These are phyloP conservation scores for Cordyceps farinosa DNA, from an alignment of 2,329 filamentous ascomycete genomes.

Conservation along the genomic window DNA sequence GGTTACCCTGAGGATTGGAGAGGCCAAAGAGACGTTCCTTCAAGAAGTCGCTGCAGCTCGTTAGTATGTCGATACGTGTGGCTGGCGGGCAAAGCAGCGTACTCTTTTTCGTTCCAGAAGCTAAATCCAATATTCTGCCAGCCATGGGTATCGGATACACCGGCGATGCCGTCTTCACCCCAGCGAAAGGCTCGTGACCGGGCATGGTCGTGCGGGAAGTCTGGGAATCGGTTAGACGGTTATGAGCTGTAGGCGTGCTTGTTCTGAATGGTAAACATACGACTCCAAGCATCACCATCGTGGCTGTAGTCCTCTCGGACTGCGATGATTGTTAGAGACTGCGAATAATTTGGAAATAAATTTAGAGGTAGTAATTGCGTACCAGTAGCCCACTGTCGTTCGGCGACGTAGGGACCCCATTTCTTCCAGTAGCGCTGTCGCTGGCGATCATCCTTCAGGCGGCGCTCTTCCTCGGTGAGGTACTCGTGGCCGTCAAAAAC, in stretches of 20 bases:
- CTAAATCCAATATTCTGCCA: conserved; percentile 90
- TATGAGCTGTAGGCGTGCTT: conserved; percentile 26
- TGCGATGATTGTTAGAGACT: conserved; percentile 23
- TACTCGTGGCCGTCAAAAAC: conserved; percentile 85
- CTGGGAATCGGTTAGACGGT: conserved; percentile 40
- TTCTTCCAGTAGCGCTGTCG: conserved; percentile 94
- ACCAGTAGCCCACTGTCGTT: conserved; percentile 95
- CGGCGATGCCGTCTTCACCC: conserved; percentile 96
- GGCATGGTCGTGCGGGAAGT: conserved; percentile 92
- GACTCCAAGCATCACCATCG: conserved; percentile 92
- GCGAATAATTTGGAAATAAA: background rate
- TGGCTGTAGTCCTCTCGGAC: conserved; percentile 89
- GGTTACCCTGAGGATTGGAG: conserved; percentile 94
- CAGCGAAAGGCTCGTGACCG: conserved; percentile 86
- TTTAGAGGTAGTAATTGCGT: conserved; percentile 23
- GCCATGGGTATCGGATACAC: conserved; percentile 87
- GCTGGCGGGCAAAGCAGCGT: conserved; percentile 23
- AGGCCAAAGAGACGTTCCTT: conserved; percentile 94
- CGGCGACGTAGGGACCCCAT: conserved; percentile 92
- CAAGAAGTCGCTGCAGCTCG: conserved; percentile 67
- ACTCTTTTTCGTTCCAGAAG: conserved; percentile 99
- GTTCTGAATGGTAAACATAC: conserved; percentile 47
- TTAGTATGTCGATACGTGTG: conserved; percentile 35
- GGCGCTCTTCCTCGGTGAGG: conserved; percentile 84
- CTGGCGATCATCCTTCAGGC: conserved; percentile 80